Evolutionary conservation across 768 basidiomycete species (phyloP).

Genomic region (Macrolepiota dolichaula): DNA sequence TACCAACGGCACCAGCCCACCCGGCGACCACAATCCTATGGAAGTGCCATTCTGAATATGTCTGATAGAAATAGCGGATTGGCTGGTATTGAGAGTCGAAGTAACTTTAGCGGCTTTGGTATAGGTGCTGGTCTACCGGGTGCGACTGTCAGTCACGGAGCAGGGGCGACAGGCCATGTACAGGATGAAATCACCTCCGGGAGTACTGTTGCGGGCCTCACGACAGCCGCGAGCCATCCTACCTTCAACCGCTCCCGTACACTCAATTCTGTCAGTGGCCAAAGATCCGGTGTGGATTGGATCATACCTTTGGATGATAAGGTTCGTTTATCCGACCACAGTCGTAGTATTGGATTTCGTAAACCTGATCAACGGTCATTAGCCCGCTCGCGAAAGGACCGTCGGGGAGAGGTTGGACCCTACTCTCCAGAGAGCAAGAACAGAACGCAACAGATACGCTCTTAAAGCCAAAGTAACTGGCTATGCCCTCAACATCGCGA

Average conservation of each 20-base stretch:
- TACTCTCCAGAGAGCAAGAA: slow-evolving; percentile 44
- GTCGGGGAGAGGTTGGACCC: slow-evolving; percentile 52
- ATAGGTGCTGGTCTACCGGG: background rate
- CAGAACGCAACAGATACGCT: slow-evolving; percentile 46
- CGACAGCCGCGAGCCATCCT: background rate
- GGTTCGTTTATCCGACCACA: slow-evolving; percentile 14
- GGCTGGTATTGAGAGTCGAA: background rate
- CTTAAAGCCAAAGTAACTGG: slow-evolving; percentile 41
- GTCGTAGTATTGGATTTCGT: background rate
- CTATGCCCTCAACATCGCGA: slow-evolving; percentile 43
- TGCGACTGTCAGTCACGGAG: background rate
- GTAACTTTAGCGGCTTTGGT: background rate
- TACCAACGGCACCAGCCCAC: background rate
- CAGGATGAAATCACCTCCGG: background rate
- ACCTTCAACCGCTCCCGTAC: background rate
- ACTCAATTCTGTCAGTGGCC: background rate
- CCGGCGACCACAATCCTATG: background rate
- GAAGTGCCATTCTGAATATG: background rate
- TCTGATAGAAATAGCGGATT: background rate
- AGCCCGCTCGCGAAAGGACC: slow-evolving; percentile 26
- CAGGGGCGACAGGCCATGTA: background rate
- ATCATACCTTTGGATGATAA: slow-evolving; percentile 34
- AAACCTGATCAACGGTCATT: background rate
- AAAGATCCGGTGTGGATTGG: slow-evolving; percentile 32
- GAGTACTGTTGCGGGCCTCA: background rate